Conservation (phyloP, 345 rosid species). For the Carallia pectinifolia region DNA sequence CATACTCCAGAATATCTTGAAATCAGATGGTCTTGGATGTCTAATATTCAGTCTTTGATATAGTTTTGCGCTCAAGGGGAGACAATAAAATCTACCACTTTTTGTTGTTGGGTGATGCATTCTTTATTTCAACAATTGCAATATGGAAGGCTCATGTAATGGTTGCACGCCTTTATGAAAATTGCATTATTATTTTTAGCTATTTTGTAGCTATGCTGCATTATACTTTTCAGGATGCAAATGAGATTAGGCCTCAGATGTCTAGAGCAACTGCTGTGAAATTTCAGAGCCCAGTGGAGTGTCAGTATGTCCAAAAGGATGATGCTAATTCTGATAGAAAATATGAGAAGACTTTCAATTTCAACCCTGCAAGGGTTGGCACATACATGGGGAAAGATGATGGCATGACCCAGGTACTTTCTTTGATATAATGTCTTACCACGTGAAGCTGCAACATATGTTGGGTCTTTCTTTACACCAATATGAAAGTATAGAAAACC, state of each 20-base stretch:
- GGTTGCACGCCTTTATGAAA: neutral
- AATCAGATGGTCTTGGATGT: neutral
- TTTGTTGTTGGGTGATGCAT: neutral
- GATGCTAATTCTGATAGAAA: constrained; percentile 15
- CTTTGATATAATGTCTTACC: neutral
- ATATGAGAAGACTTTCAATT: constrained; percentile 24
- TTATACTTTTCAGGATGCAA: constrained; percentile 28
- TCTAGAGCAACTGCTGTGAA: constrained; percentile 16
- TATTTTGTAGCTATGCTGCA: constrained; percentile 4
- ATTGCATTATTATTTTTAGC: constrained; percentile 4
- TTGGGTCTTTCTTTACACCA: neutral
- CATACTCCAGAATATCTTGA: neutral
- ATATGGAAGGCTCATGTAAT: neutral
- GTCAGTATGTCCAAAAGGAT: constrained; percentile 19
- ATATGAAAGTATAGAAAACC: neutral
- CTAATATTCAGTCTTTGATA: neutral
- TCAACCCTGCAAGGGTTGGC: constrained; percentile 19
- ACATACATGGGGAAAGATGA: constrained; percentile 41
- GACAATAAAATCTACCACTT: too few relatives aligned
- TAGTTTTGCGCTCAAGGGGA: too few relatives aligned
- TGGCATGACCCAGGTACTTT: constrained; percentile 60
- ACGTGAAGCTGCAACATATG: neutral
- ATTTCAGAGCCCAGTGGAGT: constrained; percentile 12
- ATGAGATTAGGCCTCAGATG: constrained; percentile 1
- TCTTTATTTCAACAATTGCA: neutral